Conservation (phyloP, 805 yeast species). For the Millerozyma miso region DNA sequence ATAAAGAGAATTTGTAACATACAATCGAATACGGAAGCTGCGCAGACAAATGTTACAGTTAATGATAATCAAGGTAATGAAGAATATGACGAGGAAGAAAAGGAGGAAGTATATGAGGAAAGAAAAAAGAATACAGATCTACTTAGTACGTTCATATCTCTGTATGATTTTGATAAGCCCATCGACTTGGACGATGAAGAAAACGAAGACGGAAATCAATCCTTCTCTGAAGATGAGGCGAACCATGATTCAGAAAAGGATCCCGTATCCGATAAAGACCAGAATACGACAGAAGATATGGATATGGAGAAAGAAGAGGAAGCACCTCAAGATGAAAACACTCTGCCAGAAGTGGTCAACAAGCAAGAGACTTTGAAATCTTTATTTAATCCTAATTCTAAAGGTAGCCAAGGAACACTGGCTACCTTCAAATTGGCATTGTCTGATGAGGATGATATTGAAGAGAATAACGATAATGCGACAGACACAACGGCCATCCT, state of each 20-base stretch:
- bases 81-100: constrained; percentile 3
- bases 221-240: constrained; percentile 37
- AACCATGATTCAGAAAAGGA: constrained; percentile 38
- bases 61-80: constrained; percentile 4
- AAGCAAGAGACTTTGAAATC: constrained; percentile 52
- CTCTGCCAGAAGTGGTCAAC: constrained; percentile 37
- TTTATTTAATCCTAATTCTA: constrained; percentile 45
- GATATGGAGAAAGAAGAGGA: constrained; percentile 11
- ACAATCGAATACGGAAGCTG: constrained; percentile 19
- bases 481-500: constrained; percentile 22
- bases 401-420: constrained; percentile 1
- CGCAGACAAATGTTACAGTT: constrained; percentile 7
- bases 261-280: constrained; percentile 16
- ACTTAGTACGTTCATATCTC: constrained; percentile 30
- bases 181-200: constrained; percentile 33
- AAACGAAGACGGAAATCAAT: constrained; percentile 24
- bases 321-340: constrained; percentile 51
- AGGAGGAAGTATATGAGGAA: constrained; percentile 15
- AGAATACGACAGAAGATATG: constrained; percentile 12
- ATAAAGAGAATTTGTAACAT: constrained; percentile 4
- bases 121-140: constrained; percentile 24
- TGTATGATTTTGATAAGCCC: constrained; percentile 34
- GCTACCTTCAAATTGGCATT: constrained; percentile 37
- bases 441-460: constrained; percentile 44
- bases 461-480: constrained; percentile 17